Evolutionary conservation across 2,329 filamentous ascomycete species (phyloP).

Genomic region (Exophiala phaeomuriformis): DNA sequence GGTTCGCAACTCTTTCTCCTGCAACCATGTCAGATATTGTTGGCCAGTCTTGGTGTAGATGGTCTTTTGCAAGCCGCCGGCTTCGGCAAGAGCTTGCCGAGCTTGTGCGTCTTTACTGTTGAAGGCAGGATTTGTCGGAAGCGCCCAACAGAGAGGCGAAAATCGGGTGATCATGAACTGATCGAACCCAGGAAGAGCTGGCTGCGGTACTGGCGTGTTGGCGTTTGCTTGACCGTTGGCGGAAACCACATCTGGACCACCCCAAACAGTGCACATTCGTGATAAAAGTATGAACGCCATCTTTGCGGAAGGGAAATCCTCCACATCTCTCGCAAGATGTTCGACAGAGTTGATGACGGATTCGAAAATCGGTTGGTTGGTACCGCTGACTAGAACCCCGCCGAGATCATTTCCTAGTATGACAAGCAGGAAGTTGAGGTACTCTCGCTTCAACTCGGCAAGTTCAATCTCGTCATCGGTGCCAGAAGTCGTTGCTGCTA

Average conservation of each 20-base stretch:
- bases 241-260: constrained; percentile 65
- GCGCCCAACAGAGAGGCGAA: constrained; percentile 82
- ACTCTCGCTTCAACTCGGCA: constrained; percentile 82
- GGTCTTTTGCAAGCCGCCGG: constrained; percentile 75
- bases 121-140: constrained; percentile 72
- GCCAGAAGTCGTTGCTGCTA: constrained; percentile 75
- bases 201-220: constrained; percentile 38
- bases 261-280: constrained; percentile 82
- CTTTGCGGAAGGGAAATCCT: constrained; percentile 58
- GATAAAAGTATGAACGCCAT: constrained; percentile 76
- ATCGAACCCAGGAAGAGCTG: constrained; percentile 74
- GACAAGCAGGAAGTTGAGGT: constrained; percentile 85
- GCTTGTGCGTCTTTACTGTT: constrained; percentile 81
- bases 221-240: constrained; percentile 19
- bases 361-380: constrained; percentile 87
- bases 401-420: constrained; percentile 87
- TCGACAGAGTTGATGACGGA: constrained; percentile 78
- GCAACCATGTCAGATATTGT: constrained; percentile 57
- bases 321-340: constrained; percentile 69
- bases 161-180: constrained; percentile 83
- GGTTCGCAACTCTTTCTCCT: constrained; percentile 39
- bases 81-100: constrained; percentile 79
- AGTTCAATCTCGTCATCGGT: constrained; percentile 97
- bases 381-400: constrained; percentile 75
- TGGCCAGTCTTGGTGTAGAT: constrained; percentile 88